phyloP scores from a whole-genome alignment of 768 basidiomycete genomes.

The Lactarius deliciosus region DNA sequence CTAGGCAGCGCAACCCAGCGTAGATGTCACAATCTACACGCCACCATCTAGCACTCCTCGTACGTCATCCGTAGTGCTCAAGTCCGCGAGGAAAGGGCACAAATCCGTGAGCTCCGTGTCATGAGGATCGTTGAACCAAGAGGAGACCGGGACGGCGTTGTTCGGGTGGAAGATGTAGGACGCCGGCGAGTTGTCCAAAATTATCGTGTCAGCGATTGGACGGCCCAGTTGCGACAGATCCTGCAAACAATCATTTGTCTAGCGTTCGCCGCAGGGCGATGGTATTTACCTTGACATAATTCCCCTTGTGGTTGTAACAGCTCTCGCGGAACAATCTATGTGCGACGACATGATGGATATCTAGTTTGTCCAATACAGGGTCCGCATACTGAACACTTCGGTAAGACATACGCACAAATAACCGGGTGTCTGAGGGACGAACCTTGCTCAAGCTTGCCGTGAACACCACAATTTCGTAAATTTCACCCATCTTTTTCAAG shows the following conservation, averaged over 20 bases:
- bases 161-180: constrained; percentile 99
- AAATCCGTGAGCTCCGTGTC: constrained; percentile 97
- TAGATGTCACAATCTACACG: constrained; percentile 43
- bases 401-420: constrained; percentile 19
- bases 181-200: constrained; percentile 98
- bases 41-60: constrained; percentile 88
- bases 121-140: constrained; percentile 99
- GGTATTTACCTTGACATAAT: constrained; percentile 88
- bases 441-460: constrained; percentile 98
- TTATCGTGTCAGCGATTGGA: constrained; percentile 90
- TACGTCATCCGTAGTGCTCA: constrained; percentile 83
- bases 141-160: constrained; percentile 98
- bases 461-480: constrained; percentile 97
- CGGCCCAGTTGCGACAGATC: constrained; percentile 97
- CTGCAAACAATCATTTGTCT: constrained; percentile 41
- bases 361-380: constrained; percentile 96
- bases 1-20: constrained; percentile 4
- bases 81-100: constrained; percentile 90
- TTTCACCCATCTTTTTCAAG: constrained; percentile 96
- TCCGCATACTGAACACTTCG: constrained; percentile 81
- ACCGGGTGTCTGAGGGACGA: constrained; percentile 29
- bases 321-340: constrained; percentile 97
- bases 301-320: constrained; percentile 98
- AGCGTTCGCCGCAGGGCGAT: neutral
- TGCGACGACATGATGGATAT: constrained; percentile 86